Evolutionary conservation across 768 basidiomycete species (phyloP), one percentile per base, ranked within the genome.

Genomic region (Lactarius psammicola): DNA sequence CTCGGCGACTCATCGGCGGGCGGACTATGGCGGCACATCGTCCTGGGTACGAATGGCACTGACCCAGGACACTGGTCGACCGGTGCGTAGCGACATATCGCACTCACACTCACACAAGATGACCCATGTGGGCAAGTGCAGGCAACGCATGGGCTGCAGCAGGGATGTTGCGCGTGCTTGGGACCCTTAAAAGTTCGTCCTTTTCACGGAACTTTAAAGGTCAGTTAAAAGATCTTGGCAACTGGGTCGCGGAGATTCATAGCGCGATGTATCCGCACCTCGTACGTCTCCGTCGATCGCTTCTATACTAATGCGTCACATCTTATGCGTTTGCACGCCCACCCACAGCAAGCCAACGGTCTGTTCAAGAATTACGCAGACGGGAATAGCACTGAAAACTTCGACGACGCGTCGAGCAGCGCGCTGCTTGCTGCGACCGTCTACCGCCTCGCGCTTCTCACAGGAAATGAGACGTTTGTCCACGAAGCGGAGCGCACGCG

Each of bases 121-220:
- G n/a, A 23, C n/a, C 44, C 49, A 59, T 18, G 38, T 26, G 1
- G 46, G 23, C 13, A 49, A 26, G 13, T 28, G 34, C 57, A 89
- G 93, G 93, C 0, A 94, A 95, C 63, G 94, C 80, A 3, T 96
- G 94, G 94, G 94, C 90, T 0, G 91, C 92, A 0, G 89, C 86
- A 18, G 94, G 94, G 0, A 94, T 94, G 83, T 78, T 92, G 11
- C 87, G 94, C 7, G 94, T 95, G 3, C 79, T 90, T 1, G 86
- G 84, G 2, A 94, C 91, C 1, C 87, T 94, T 64, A 79, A 83
- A 68, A 77, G 83, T 36, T 90, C 90, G 0, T 76, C 81, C 56
- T 91, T 79, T 66, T 77, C 81, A 1, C 77, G 76, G 36, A 72
- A 75, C 8, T 74, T 92, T 64, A 72, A 79, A 57, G 75, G 71